Conservation (phyloP, 1,139 yeast species). For the Yamadazyma atmosphaerica region DNA sequence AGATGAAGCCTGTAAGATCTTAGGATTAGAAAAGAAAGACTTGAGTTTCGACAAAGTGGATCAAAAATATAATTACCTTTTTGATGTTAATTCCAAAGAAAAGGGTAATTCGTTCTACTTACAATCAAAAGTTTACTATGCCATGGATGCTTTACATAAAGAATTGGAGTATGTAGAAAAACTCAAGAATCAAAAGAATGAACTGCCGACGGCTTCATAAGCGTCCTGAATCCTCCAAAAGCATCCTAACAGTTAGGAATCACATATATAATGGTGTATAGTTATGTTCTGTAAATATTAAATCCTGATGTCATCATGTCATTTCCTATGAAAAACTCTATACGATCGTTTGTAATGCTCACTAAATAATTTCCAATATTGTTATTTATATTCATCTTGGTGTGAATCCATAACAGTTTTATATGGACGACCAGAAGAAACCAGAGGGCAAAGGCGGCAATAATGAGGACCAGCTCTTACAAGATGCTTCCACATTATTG, state of each 20-base stretch:
- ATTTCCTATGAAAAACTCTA: neutral
- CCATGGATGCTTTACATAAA: conserved; percentile 49
- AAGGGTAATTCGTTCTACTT: conserved; percentile 92
- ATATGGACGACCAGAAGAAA: neutral
- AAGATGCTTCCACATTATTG: conserved; percentile 63
- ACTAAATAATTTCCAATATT: neutral
- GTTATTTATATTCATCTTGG: neutral
- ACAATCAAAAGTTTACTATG: conserved; percentile 86
- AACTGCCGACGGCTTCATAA: conserved; percentile 6
- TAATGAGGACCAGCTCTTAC: conserved; percentile 15
- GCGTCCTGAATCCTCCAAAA: too few species aligned
- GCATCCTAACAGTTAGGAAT: too few species aligned
- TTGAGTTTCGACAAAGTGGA: conserved; percentile 62
- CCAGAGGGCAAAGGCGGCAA: neutral
- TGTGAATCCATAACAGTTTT: neutral
- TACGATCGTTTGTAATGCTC: conserved; percentile 2
- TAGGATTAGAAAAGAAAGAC: conserved; percentile 69
- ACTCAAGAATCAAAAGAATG: conserved; percentile 24
- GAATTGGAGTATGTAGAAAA: conserved; percentile 47
- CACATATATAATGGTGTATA: too few species aligned
- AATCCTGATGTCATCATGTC: neutral
- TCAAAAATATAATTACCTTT: conserved; percentile 77
- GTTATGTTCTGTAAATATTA: neutral
- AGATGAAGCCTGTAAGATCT: conserved; percentile 89
- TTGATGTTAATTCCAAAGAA: conserved; percentile 86